Evolutionary conservation across 2,329 filamentous ascomycete species (phyloP).

Genomic region (Claviceps pazoutovae): DNA sequence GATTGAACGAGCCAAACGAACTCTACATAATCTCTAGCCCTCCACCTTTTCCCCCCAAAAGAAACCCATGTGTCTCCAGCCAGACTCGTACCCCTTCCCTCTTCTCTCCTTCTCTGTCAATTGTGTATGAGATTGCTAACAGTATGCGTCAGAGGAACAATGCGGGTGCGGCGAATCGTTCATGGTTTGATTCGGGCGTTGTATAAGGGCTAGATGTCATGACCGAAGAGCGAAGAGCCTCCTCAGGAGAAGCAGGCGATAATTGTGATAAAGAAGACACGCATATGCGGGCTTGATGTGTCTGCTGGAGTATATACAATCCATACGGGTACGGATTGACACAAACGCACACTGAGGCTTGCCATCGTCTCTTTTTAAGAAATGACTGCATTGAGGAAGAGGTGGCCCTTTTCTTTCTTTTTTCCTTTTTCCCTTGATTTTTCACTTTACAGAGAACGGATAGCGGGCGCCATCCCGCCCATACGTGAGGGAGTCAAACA

Average conservation of each 20-base stretch:
- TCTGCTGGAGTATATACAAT: background rate
- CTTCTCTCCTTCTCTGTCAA: slow-evolving; percentile 13
- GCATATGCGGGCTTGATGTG: background rate
- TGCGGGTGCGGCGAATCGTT: slow-evolving; percentile 96
- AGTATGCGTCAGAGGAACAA: slow-evolving; percentile 59
- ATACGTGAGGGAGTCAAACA: background rate
- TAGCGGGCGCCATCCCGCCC: background rate
- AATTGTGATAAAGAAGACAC: background rate
- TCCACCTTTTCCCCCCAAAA: too few species aligned
- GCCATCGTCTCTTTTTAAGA: background rate
- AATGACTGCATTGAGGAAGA: background rate
- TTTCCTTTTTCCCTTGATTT: background rate
- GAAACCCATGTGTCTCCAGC: too few species aligned
- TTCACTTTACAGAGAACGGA: background rate
- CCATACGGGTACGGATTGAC: background rate
- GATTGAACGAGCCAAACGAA: too few species aligned
- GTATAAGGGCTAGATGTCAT: background rate
- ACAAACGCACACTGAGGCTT: background rate
- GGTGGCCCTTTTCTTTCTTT: background rate
- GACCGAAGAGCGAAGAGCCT: background rate
- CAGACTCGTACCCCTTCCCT: background rate
- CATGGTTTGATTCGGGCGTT: slow-evolving; percentile 45
- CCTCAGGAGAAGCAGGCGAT: background rate
- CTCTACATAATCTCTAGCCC: too few species aligned
- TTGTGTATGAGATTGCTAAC: slow-evolving; percentile 9